A percentile compares a stretch with the other conserved stretches of the same genome.
Conservation (phyloP, 352 stramenopile species). For the Elongisporangium anandrum region DNA sequence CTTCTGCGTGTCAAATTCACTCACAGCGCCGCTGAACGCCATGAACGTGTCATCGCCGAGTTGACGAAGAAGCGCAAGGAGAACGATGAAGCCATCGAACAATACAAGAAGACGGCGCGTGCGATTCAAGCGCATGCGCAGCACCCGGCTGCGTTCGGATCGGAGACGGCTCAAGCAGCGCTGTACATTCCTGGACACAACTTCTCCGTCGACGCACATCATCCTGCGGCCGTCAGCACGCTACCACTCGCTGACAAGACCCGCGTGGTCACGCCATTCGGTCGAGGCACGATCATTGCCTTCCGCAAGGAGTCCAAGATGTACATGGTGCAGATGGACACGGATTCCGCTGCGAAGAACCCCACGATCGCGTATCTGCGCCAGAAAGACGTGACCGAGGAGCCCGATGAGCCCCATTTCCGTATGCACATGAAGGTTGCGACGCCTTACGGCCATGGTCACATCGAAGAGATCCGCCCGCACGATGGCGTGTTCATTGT, state of each 20-base stretch:
- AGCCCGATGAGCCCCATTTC: conserved; percentile 54
- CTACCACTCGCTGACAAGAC: conserved; percentile 70
- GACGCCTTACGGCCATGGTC: conserved; percentile 67
- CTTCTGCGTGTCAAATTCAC: conserved; percentile 58
- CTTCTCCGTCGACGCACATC: conserved; percentile 57
- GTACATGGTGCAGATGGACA: conserved; percentile 79
- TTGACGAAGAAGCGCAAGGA: conserved; percentile 53
- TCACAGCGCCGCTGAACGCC: conserved; percentile 37
- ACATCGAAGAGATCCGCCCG: conserved; percentile 62
- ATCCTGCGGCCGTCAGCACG: conserved; percentile 58
- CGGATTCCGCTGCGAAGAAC: conserved; percentile 48
- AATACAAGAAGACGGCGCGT: conserved; percentile 50
- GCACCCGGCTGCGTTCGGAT: conserved; percentile 72
- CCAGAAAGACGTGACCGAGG: conserved; percentile 60
- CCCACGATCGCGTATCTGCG: conserved; percentile 67
- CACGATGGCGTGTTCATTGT: conserved; percentile 67
- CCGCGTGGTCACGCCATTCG: conserved; percentile 70
- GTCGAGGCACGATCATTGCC: conserved; percentile 59
- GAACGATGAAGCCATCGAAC: conserved; percentile 59
- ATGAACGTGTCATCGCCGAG: conserved; percentile 31
- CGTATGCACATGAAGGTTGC: conserved; percentile 77
- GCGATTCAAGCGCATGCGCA: conserved; percentile 38
- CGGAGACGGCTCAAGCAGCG: conserved; percentile 34
- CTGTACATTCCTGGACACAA: conserved; percentile 76
- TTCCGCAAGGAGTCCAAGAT: conserved; percentile 73